Evolutionary conservation across 2,329 filamentous ascomycete species (phyloP).

Genomic region (Tolypocladium tundrense): DNA sequence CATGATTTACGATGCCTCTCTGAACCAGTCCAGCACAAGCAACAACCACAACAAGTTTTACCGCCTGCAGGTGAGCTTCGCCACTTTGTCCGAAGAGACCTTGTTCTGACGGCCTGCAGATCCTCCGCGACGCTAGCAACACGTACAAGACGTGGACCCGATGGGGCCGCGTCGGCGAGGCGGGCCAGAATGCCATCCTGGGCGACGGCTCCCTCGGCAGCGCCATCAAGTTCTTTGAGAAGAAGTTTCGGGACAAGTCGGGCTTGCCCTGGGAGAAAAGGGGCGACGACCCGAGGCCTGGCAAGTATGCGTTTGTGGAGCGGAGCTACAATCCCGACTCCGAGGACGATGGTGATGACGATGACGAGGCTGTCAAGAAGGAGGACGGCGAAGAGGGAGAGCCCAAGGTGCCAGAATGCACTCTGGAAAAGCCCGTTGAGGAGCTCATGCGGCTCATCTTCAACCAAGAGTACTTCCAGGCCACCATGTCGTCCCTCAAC

Average conservation of each 20-base stretch:
- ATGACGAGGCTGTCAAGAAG: conserved; percentile 19
- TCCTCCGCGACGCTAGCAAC: conserved; percentile 28
- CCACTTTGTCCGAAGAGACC: not conserved
- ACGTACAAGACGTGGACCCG: conserved; percentile 58
- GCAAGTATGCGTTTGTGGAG: conserved; percentile 74
- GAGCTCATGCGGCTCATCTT: conserved; percentile 73
- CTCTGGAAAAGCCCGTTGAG: conserved; percentile 50
- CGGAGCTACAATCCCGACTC: conserved; percentile 53
- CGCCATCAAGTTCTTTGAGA: conserved; percentile 42
- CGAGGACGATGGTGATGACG: conserved; percentile 30
- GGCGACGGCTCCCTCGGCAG: conserved; percentile 28
- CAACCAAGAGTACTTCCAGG: conserved; percentile 61
- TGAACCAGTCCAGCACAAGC: conserved; percentile 66
- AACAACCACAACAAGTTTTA: conserved; percentile 81
- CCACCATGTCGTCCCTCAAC: conserved; percentile 55
- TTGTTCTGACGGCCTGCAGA: conserved; percentile 16
- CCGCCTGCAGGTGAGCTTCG: conserved; percentile 48
- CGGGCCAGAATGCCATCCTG: conserved; percentile 36
- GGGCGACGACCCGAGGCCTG: conserved; percentile 44
- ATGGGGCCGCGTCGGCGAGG: conserved; percentile 68
- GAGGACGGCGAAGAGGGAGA: conserved; percentile 23
- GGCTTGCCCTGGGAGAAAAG: conserved; percentile 46
- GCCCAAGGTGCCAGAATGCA: conserved; percentile 36
- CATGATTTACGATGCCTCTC: conserved; percentile 65
- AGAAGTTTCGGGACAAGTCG: conserved; percentile 54